Base-by-base conservation (phyloP, 352 stramenopile species). In the Phytophthora cryptogea region DNA sequence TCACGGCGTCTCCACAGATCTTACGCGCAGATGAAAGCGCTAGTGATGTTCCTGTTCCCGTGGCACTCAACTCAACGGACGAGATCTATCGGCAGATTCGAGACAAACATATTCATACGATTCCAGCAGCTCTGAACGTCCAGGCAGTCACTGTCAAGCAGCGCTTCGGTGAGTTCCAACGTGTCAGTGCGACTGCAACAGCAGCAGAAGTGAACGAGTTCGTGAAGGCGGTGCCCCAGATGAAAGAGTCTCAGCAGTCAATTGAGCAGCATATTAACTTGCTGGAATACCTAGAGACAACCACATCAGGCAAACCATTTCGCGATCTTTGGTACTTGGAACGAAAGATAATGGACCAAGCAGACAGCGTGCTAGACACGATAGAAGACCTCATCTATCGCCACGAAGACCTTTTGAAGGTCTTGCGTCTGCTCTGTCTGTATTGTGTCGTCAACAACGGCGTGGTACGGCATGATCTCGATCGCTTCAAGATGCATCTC, bases 151-250 rank as follows among this genome's bases (percentile, higher is more conserved):
- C 64, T 1, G 65, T 94, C 5, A 87, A 91, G 35, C 49, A 72
- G 11, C 68, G 67, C 36, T 92, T 84, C 47, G 54, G 58, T 7
- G 59, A 74, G n/a, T 89, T 90, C 36, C 83, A 90, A 32, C 49
- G 39, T 10, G 74, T 71, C 3, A 84, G 74, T 44, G 39, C 59
- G 8, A 70, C 56, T 0, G 81, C 81, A 2, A 75, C 75, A 0
- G 70, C 81, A 2, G 71, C 78, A 26, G 79, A 92, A 61, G 72
- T 92, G 32, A 80, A 90, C 33, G 79, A 78, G 26, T 89, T 90
- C 42, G 76, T 94, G n/a, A 86, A 83, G 36, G 63, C 49, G 2
- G 76, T 91, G 13, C 82, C 82, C 14, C 59, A 76, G 16, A 81
- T 91, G 61, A 87, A 90, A 33, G 52, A 63, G 26, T 72, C 59